Percentiles rank a stretch among this genome's conserved stretches.
Conservation (phyloP, 1,284 basidiomycete species). For the Tilletia setariae region DNA sequence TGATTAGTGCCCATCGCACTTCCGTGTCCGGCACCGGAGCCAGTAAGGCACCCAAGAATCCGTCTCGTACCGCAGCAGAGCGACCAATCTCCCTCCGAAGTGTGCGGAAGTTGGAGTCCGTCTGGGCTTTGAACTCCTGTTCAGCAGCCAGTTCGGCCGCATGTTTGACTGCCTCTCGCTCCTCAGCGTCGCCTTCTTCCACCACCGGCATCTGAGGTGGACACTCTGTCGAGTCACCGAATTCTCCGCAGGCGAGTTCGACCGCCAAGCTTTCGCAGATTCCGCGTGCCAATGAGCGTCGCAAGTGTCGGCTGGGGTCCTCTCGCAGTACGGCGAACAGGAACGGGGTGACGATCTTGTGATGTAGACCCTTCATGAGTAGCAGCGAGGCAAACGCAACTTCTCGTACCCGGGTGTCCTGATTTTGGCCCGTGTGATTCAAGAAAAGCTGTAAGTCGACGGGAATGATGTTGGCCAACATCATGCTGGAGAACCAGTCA, state of each 20-base stretch:
- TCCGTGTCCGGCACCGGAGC: conserved; percentile 68
- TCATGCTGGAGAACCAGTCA: conserved; percentile 41
- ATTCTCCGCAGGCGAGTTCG: conserved; percentile 81
- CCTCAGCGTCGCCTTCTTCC: conserved; percentile 27
- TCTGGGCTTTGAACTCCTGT: conserved; percentile 60
- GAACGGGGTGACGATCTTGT: conserved; percentile 72
- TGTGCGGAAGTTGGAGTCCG: conserved; percentile 55
- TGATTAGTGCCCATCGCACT: conserved; percentile 84
- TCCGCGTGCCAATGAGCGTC: conserved; percentile 78
- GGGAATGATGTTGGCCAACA: conserved; percentile 63
- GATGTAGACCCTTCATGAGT: conserved; percentile 68
- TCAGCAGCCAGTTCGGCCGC: conserved; percentile 26
- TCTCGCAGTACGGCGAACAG: conserved; percentile 82
- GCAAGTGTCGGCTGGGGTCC: conserved; percentile 77
- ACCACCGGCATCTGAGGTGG: conserved; percentile 29
- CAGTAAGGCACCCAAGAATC: conserved; percentile 46
- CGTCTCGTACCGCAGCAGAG: conserved; percentile 50
- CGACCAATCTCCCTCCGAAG: conserved; percentile 51
- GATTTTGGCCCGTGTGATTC: conserved; percentile 73
- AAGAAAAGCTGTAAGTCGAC: conserved; percentile 80
- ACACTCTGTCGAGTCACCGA: conserved; percentile 57
- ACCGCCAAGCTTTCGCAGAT: conserved; percentile 84
- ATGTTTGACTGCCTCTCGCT: conserved; percentile 5
- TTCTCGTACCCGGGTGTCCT: conserved; percentile 58
- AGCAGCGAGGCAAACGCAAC: conserved; percentile 86